Percentiles rank a stretch among this genome's conserved stretches.
Evolutionary conservation across 768 basidiomycete genomes (phyloP).

Genomic region (Phlegmacium glaucopus): DNA sequence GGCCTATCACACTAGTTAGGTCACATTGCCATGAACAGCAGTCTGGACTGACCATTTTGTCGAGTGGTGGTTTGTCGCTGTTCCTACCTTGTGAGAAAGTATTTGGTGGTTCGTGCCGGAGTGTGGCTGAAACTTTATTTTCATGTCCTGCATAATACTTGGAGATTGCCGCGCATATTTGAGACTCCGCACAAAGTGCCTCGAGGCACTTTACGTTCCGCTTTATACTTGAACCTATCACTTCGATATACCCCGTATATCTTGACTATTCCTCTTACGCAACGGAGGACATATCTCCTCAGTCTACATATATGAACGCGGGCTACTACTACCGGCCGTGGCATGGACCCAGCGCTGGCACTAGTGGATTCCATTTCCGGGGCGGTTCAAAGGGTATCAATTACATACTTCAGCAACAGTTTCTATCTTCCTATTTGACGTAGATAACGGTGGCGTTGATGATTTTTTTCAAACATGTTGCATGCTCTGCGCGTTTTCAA

Average conservation of each 20-base stretch:
- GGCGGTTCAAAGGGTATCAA: too few species aligned
- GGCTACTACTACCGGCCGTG: too few species aligned
- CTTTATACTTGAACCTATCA: too few species aligned
- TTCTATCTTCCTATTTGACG: too few species aligned
- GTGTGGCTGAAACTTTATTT: slow-evolving; percentile 43
- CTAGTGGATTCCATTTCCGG: too few species aligned
- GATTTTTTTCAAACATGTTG: too few species aligned
- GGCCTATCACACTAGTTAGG: slow-evolving; percentile 47
- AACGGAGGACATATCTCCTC: too few species aligned
- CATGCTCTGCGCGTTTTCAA: too few species aligned
- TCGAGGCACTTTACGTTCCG: neutral
- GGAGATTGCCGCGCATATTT: slow-evolving; percentile 23
- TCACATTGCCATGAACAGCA: slow-evolving; percentile 6
- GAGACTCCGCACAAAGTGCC: neutral
- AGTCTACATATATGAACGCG: too few species aligned
- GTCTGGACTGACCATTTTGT: slow-evolving; percentile 38
- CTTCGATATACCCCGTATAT: slow-evolving; percentile 2
- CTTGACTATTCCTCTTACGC: neutral
- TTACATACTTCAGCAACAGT: too few species aligned
- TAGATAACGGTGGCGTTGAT: too few species aligned
- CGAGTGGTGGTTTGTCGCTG: slow-evolving; percentile 35
- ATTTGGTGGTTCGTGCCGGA: slow-evolving; percentile 20
- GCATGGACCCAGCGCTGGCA: too few species aligned
- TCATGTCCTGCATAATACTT: slow-evolving; percentile 28
- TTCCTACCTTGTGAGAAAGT: slow-evolving; percentile 30